These are phyloP conservation scores for Scedosporium apiospermum DNA, from an alignment of 2,329 filamentous ascomycete species.

Conservation along the genomic window DNA sequence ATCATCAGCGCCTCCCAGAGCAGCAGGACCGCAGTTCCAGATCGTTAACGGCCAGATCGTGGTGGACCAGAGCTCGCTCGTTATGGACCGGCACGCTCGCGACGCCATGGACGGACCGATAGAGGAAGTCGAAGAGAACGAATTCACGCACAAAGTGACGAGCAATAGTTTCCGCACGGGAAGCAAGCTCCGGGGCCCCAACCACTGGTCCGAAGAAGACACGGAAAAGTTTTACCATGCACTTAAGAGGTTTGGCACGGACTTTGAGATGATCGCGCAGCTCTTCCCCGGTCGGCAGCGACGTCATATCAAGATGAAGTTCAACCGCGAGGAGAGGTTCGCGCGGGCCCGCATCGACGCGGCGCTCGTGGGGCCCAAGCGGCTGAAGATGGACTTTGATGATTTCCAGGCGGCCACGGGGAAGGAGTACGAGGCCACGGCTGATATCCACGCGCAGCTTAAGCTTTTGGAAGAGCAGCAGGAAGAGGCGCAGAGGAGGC, in stretches of 20 bases:
- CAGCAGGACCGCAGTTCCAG: constrained; percentile 45
- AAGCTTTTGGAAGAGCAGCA: constrained; percentile 34
- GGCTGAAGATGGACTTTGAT: constrained; percentile 47
- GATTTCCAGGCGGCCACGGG: constrained; percentile 48
- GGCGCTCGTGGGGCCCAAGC: constrained; percentile 52
- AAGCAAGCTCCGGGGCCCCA: constrained; percentile 52
- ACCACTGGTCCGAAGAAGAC: constrained; percentile 60
- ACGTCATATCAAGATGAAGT: constrained; percentile 72
- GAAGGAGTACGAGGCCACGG: constrained; percentile 44
- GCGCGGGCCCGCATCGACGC: constrained; percentile 54
- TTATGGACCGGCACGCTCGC: constrained; percentile 59
- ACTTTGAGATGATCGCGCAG: constrained; percentile 70
- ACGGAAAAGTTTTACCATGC: constrained; percentile 70
- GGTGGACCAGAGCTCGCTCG: constrained; percentile 56
- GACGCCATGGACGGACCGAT: constrained; percentile 45
- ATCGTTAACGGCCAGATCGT: constrained; percentile 66
- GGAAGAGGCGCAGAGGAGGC: constrained; percentile 31
- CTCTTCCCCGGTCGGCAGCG: constrained; percentile 66
- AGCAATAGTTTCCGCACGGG: constrained; percentile 54
- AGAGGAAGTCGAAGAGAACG: constrained; percentile 65
- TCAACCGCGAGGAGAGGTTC: constrained; percentile 66
- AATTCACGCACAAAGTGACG: constrained; percentile 64
- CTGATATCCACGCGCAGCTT: constrained; percentile 46
- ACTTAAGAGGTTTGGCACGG: constrained; percentile 68
- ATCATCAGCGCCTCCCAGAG: constrained; percentile 14